Evolutionary conservation across 2,329 filamentous ascomycete species (phyloP).

Genomic region (Epichloe sibirici): DNA sequence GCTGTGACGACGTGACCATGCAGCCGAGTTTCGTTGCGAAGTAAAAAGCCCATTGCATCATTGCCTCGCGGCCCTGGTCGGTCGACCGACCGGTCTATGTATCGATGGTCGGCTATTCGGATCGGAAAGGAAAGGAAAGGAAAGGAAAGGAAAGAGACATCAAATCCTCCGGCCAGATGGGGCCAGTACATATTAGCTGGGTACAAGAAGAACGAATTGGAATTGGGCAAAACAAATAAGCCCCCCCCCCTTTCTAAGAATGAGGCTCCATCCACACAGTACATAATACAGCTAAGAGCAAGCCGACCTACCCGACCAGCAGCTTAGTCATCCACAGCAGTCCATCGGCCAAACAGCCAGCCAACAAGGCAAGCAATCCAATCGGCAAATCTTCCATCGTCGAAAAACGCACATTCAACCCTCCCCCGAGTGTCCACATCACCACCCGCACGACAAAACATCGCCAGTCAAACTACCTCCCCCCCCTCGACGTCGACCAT

Average conservation of each 20-base stretch:
- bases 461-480: not conserved
- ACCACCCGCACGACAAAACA: not conserved
- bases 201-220: slow-evolving; percentile 8
- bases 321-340: slow-evolving; percentile 23
- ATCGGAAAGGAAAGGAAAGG: too few species aligned
- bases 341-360: slow-evolving; percentile 17
- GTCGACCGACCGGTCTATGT: too few species aligned
- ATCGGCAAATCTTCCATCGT: slow-evolving; percentile 18
- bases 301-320: slow-evolving; percentile 3
- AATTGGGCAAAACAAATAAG: slow-evolving; percentile 7
- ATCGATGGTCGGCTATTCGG: too few species aligned
- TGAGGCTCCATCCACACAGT: slow-evolving; percentile 10
- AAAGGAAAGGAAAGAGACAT: too few species aligned
- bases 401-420: slow-evolving; percentile 12
- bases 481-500: slow-evolving; percentile 9
- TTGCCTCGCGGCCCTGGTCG: too few species aligned
- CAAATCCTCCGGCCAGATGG: not conserved
- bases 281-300: slow-evolving; percentile 11
- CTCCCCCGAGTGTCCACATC: slow-evolving; percentile 5
- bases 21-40: too few species aligned
- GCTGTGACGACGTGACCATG: too few species aligned
- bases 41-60: too few species aligned
- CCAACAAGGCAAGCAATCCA: slow-evolving; percentile 3
- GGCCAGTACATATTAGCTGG: too few species aligned
- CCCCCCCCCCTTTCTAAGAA: too few species aligned